A percentile compares a stretch with the other conserved stretches of the same genome.
Evolutionary conservation across 2,329 filamentous ascomycete species (phyloP).

Genomic region (Aspergillus latus): DNA sequence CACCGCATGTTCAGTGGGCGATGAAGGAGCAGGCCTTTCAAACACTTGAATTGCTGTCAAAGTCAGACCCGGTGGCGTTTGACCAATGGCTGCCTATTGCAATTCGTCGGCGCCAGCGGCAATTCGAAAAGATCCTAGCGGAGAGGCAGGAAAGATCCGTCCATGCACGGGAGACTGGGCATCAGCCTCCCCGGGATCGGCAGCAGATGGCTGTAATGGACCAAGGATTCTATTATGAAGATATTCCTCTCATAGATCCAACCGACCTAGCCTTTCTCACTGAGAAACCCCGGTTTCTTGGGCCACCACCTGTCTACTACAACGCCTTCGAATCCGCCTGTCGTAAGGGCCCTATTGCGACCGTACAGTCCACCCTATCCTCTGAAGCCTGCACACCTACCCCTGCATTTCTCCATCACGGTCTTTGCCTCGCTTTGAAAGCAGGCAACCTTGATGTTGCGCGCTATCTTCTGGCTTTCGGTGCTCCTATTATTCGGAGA

Average conservation of each 20-base stretch:
- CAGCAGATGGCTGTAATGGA: neutral
- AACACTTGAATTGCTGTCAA: neutral
- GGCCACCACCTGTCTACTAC: neutral
- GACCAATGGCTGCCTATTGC: neutral
- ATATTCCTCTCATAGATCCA: neutral
- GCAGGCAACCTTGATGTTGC: constrained; percentile 4
- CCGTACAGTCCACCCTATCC: neutral
- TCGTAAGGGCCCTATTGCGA: neutral
- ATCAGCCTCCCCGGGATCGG: neutral
- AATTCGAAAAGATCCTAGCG: constrained; percentile 3
- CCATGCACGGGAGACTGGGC: neutral
- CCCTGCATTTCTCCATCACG: constrained; percentile 11
- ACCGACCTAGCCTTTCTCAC: constrained; percentile 1
- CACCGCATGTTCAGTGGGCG: neutral
- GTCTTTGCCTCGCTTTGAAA: constrained; percentile 3
- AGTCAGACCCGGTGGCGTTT: neutral
- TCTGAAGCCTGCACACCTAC: neutral
- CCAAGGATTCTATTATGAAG: neutral
- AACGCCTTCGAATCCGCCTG: constrained; percentile 7
- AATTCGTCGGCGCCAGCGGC: neutral
- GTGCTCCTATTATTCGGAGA: constrained; percentile 5
- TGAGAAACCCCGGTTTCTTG: neutral
- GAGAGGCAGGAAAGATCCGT: neutral
- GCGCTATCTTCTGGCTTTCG: neutral
- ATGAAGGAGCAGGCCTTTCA: neutral